Conservation (phyloP, 2,329 filamentous ascomycete genomes). For the Phaeosphaeria sp. region DNA sequence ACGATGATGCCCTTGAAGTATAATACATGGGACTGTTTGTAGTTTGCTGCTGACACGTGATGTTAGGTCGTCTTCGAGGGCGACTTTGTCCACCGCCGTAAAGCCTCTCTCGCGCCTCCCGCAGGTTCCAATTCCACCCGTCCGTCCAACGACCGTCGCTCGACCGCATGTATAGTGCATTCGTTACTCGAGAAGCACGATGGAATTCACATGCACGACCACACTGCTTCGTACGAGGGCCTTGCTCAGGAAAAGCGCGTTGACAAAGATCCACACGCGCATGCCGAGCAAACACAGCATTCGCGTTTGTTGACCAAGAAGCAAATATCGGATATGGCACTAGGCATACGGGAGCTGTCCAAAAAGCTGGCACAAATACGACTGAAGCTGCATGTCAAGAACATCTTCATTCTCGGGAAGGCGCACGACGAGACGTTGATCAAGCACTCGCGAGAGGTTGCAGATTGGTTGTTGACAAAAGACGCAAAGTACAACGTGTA, state of each 20-base stretch:
- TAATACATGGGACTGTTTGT: not conserved
- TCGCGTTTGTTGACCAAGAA: conserved; percentile 90
- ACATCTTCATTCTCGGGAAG: conserved; percentile 89
- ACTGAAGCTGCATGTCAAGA: conserved; percentile 80
- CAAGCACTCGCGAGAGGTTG: conserved; percentile 75
- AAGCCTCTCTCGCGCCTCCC: conserved; percentile 63
- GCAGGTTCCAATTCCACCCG: conserved; percentile 31
- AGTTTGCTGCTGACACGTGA: conserved; percentile 7
- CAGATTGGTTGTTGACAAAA: conserved; percentile 79
- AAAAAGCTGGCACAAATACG: conserved; percentile 84
- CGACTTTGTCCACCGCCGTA: conserved; percentile 61
- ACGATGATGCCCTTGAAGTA: conserved; percentile 54
- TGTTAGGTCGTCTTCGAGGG: conserved; percentile 64
- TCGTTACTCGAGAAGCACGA: conserved; percentile 60
- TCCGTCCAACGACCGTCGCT: conserved; percentile 43
- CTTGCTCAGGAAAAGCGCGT: conserved; percentile 45
- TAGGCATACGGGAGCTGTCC: conserved; percentile 89
- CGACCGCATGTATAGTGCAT: conserved; percentile 69
- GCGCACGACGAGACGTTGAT: conserved; percentile 85
- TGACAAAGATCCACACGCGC: conserved; percentile 52
- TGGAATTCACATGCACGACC: conserved; percentile 31
- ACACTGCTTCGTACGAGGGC: conserved; percentile 40
- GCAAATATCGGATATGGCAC: conserved; percentile 95
- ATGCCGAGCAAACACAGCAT: conserved; percentile 53
- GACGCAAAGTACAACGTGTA: conserved; percentile 78